These are phyloP conservation scores for Candolleomyces efflorescens DNA, from an alignment of 768 basidiomycete genomes.

Conservation along the genomic window DNA sequence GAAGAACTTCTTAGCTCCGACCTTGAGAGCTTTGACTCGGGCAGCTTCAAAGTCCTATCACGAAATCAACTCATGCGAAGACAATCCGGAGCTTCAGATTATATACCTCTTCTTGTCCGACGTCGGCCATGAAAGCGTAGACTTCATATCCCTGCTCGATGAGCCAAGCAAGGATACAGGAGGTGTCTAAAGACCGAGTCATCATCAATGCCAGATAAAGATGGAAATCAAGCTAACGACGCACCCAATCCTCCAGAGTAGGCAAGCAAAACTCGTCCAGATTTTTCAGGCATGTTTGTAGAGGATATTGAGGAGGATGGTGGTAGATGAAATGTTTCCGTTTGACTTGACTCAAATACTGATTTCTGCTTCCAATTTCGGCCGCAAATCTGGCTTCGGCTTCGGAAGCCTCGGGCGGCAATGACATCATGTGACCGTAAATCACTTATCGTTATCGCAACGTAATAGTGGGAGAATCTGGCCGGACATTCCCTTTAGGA, in stretches of 20 bases:
- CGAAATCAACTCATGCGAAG: not conserved
- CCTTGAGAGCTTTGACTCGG: slow-evolving; percentile 79
- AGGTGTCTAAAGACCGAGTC: slow-evolving; percentile 66
- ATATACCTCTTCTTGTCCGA: slow-evolving; percentile 83
- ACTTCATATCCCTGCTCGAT: slow-evolving; percentile 98
- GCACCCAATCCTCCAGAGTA: slow-evolving; percentile 97
- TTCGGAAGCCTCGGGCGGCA: too few species aligned
- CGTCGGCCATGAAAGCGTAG: slow-evolving; percentile 94
- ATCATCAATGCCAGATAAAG: slow-evolving; percentile 6
- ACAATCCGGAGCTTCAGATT: not conserved
- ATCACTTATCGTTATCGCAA: too few species aligned
- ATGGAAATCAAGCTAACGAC: slow-evolving; percentile 20
- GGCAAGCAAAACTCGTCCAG: slow-evolving; percentile 89
- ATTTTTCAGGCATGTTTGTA: slow-evolving; percentile 42
- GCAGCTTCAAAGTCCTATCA: slow-evolving; percentile 90
- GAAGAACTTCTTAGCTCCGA: slow-evolving; percentile 97
- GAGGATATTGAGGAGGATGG: slow-evolving; percentile 2
- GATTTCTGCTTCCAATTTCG: not conserved
- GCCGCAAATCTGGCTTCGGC: not conserved
- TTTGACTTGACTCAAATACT: not conserved
- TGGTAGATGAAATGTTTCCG: not conserved
- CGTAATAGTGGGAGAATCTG: too few species aligned
- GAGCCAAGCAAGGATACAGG: slow-evolving; percentile 98
- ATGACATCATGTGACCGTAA: too few species aligned
- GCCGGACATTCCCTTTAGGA: too few species aligned